Percentiles rank a stretch among this genome's conserved stretches.
Conservation (phyloP, 805 yeast genomes). For the Myxozyma sirexii region DNA sequence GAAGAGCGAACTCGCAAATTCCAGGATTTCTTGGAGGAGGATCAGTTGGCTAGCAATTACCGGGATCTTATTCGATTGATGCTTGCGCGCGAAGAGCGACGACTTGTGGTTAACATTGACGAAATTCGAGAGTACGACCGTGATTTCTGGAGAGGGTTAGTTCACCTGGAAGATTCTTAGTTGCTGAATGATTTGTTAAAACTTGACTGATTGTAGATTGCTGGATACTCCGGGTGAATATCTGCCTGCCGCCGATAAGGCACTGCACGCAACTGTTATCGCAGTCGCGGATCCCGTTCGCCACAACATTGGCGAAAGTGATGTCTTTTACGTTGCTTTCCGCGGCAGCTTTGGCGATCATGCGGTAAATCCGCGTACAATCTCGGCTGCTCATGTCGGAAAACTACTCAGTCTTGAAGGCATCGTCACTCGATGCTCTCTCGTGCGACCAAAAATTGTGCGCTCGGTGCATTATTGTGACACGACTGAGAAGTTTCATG, state of each 20-base stretch:
- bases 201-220: slow-evolving; percentile 40
- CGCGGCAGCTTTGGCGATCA: slow-evolving; percentile 91
- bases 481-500: slow-evolving; percentile 77
- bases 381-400: slow-evolving; percentile 74
- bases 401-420: slow-evolving; percentile 89
- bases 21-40: slow-evolving; percentile 75
- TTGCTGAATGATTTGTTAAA: too few species aligned
- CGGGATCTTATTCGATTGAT: slow-evolving; percentile 70
- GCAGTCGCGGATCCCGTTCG: slow-evolving; percentile 67
- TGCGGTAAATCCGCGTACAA: slow-evolving; percentile 82
- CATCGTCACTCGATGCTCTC: slow-evolving; percentile 88
- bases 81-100: slow-evolving; percentile 64
- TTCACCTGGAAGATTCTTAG: too few species aligned
- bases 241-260: slow-evolving; percentile 86
- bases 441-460: slow-evolving; percentile 88
- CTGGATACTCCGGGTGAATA: slow-evolving; percentile 77
- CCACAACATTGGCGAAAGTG: slow-evolving; percentile 57
- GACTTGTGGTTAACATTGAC: slow-evolving; percentile 78
- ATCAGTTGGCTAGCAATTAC: slow-evolving; percentile 60
- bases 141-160: slow-evolving; percentile 69
- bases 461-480: slow-evolving; percentile 94
- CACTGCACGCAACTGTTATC: slow-evolving; percentile 75
- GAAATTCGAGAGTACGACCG: slow-evolving; percentile 84
- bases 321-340: slow-evolving; percentile 74
- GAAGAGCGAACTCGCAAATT: slow-evolving; percentile 81